A percentile compares a stretch with the other conserved stretches of the same genome.
phyloP scores from a whole-genome alignment of 805 yeast genomes.

The Alloascoidea hylecoeti region DNA sequence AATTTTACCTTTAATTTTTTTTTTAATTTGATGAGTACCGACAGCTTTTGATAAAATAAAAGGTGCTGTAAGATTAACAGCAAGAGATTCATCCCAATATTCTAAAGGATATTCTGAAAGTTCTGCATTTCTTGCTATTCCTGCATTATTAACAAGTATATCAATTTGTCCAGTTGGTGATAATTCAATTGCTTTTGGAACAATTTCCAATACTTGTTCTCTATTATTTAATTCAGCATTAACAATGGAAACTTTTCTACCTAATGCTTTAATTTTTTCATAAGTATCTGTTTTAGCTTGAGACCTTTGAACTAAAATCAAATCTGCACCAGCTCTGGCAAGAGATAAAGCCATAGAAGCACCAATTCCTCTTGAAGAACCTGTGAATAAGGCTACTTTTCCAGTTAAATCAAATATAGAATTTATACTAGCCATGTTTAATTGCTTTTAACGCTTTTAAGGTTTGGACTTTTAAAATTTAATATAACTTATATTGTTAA shows the following conservation, averaged over 20 bases:
- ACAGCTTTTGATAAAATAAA: slow-evolving; percentile 21
- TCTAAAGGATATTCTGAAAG: slow-evolving; percentile 22
- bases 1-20: slow-evolving; percentile 23
- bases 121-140: slow-evolving; percentile 19
- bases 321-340: slow-evolving; percentile 33
- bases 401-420: slow-evolving; percentile 23
- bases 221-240: slow-evolving; percentile 14
- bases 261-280: slow-evolving; percentile 14
- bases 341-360: slow-evolving; percentile 34
- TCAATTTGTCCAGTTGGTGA: slow-evolving; percentile 21
- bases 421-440: too few relatives aligned
- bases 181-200: slow-evolving; percentile 15
- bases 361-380: slow-evolving; percentile 53
- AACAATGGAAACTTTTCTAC: slow-evolving; percentile 14
- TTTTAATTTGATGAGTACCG: slow-evolving; percentile 21
- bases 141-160: slow-evolving; percentile 29
- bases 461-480: too few relatives aligned
- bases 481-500: too few relatives aligned
- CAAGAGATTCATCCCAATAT: slow-evolving; percentile 23
- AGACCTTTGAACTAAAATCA: slow-evolving; percentile 24
- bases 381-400: slow-evolving; percentile 31
- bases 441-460: too few relatives aligned
- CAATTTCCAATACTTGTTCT: slow-evolving; percentile 16
- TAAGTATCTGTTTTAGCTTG: slow-evolving; percentile 16
- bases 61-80: slow-evolving; percentile 26